phyloP scores from a whole-genome alignment of 2,329 filamentous ascomycete species.

The Nemania bipapillata region DNA sequence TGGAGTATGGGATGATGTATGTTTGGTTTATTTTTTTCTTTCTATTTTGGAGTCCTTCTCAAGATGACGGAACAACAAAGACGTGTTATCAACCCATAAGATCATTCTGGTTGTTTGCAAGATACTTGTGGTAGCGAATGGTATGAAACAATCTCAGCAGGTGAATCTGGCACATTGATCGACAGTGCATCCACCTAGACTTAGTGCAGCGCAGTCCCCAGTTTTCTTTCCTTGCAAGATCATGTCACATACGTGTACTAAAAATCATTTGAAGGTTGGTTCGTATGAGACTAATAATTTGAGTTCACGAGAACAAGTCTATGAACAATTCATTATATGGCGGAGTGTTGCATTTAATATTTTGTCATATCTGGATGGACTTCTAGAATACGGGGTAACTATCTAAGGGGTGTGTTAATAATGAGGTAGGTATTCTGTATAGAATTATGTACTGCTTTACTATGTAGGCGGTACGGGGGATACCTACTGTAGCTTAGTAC shows the following conservation, averaged over 20 bases:
- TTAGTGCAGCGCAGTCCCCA: neutral
- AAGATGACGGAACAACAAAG: neutral
- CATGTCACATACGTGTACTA: too few relatives aligned
- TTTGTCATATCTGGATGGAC: neutral
- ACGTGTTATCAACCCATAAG: neutral
- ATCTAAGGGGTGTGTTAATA: neutral
- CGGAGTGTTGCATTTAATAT: neutral
- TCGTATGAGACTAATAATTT: neutral
- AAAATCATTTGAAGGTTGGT: conserved; percentile 6
- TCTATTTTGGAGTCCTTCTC: neutral
- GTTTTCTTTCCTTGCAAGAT: too few relatives aligned
- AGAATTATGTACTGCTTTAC: too few relatives aligned
- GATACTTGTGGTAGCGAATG: conserved; percentile 17
- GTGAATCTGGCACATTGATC: conserved; percentile 28
- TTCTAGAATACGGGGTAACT: neutral
- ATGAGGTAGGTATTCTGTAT: neutral
- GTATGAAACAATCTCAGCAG: conserved; percentile 28
- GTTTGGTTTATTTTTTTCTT: neutral
- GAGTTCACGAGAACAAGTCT: neutral
- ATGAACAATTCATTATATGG: neutral
- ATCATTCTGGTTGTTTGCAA: neutral
- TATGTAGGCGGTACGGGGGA: too few relatives aligned
- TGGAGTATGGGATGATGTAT: neutral
- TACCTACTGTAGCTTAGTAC: neutral
- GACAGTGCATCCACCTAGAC: conserved; percentile 13